These are phyloP conservation scores for Suillus luteus DNA, from an alignment of 768 basidiomycete genomes.

Conservation along the genomic window DNA sequence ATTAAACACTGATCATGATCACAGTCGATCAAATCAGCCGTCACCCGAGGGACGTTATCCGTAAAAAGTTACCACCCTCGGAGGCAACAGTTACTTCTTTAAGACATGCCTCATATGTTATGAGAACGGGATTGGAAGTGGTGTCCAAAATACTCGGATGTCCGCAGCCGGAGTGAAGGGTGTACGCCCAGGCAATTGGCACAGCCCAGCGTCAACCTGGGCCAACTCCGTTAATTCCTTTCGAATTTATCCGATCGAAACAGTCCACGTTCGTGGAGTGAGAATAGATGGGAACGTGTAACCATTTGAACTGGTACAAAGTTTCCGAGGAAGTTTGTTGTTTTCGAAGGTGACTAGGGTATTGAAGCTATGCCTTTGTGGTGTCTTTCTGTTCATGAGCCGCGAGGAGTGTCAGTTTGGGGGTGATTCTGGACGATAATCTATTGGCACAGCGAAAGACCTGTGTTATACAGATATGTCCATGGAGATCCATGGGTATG, in stretches of 20 bases:
- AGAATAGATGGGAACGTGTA: slow-evolving; percentile 2
- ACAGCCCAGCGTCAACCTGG: slow-evolving; percentile 6
- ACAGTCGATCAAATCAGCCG: slow-evolving; percentile 30
- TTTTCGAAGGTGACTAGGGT: slow-evolving; percentile 4
- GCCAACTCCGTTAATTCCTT: slow-evolving; percentile 7
- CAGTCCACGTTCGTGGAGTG: slow-evolving; percentile 5
- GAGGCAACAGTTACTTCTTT: slow-evolving; percentile 11
- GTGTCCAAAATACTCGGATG: slow-evolving; percentile 2
- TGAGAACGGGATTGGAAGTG: slow-evolving; percentile 4
- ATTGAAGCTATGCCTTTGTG: not conserved
- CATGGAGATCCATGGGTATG: slow-evolving; percentile 10
- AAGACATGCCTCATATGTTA: slow-evolving; percentile 6
- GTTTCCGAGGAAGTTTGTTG: slow-evolving; percentile 5
- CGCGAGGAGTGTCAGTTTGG: not conserved
- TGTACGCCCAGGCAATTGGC: not conserved
- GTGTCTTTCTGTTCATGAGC: not conserved
- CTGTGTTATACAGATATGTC: not conserved
- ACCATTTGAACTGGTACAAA: no score
- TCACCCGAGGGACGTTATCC: slow-evolving; percentile 22
- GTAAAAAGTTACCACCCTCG: slow-evolving; percentile 17
- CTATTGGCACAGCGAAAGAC: not conserved
- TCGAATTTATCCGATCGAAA: slow-evolving; percentile 1
- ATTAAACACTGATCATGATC: slow-evolving; percentile 37
- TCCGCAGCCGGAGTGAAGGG: slow-evolving; percentile 10
- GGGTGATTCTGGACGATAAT: not conserved